Conservation (phyloP, 106 monocot species). For the Amphibolis antarctica region DNA sequence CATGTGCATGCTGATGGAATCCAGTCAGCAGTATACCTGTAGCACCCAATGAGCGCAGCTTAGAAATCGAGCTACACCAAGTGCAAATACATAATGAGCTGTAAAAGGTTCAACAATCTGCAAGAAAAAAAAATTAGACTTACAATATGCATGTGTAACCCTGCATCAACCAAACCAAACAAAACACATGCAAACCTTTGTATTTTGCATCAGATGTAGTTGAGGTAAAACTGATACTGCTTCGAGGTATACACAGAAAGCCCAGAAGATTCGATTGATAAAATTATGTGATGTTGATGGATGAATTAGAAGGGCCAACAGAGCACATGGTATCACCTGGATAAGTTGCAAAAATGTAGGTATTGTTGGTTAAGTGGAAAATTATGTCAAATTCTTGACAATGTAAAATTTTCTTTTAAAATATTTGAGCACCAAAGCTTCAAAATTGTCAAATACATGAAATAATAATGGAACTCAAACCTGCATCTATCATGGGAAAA, state of each 20-base stretch:
- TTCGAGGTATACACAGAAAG: slow-evolving; percentile 20
- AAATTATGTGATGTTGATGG: slow-evolving; percentile 8
- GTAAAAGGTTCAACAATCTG: slow-evolving; percentile 18
- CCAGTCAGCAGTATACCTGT: slow-evolving; percentile 3
- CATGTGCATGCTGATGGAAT: neutral
- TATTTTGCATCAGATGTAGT: slow-evolving; percentile 19
- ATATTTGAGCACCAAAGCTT: too few species aligned
- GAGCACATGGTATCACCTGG: slow-evolving; percentile 13
- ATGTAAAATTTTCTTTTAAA: too few species aligned
- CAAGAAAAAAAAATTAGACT: neutral
- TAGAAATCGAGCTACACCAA: slow-evolving; percentile 16
- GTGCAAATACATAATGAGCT: slow-evolving; percentile 22
- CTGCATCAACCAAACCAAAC: neutral
- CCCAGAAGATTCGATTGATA: slow-evolving; percentile 11
- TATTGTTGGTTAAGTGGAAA: neutral
- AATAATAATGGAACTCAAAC: too few species aligned
- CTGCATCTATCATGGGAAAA: too few species aligned
- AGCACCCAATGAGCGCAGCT: slow-evolving; percentile 21
- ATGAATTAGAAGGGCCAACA: slow-evolving; percentile 9
- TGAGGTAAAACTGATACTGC: slow-evolving; percentile 22
- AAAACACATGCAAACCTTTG: slow-evolving; percentile 2
- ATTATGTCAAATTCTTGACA: too few species aligned
- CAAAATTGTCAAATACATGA: too few species aligned
- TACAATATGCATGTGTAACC: too few species aligned
- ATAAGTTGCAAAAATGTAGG: neutral